Conservation (phyloP, 768 basidiomycete species). For the Krasilnikovozyma curviuscula region DNA sequence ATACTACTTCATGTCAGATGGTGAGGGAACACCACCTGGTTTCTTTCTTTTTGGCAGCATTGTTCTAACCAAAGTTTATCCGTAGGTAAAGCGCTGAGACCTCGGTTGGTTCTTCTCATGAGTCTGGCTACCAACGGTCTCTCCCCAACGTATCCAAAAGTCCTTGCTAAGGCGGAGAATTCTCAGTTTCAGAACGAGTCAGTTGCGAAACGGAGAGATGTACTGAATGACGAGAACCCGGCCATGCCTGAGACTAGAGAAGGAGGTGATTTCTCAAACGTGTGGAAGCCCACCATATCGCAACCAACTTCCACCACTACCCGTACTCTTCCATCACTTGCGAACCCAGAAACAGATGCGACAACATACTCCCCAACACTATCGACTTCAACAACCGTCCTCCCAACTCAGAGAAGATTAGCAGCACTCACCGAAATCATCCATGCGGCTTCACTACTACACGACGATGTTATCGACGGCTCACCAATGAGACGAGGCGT, state of each 20-base stretch:
- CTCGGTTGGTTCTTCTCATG: constrained; percentile 73
- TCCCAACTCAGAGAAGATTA: constrained; percentile 77
- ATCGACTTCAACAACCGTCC: constrained; percentile 30
- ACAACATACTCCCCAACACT: constrained; percentile 26
- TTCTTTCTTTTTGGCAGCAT: constrained; percentile 73
- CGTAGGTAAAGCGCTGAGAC: constrained; percentile 68
- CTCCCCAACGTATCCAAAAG: constrained; percentile 37
- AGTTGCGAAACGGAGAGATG: constrained; percentile 41
- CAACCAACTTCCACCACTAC: constrained; percentile 32
- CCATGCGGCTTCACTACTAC: constrained; percentile 79
- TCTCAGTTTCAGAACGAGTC: neutral
- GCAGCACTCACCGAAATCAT: constrained; percentile 98
- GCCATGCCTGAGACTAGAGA: constrained; percentile 55
- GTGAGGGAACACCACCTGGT: constrained; percentile 71
- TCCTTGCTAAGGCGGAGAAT: constrained; percentile 16
- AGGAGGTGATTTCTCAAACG: constrained; percentile 43
- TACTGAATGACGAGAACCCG: constrained; percentile 81
- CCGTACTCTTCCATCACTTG: constrained; percentile 23
- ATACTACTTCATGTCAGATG: constrained; percentile 67
- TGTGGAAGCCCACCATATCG: constrained; percentile 18
- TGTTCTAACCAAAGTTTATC: too few species aligned
- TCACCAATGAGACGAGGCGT: constrained; percentile 50
- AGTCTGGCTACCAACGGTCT: constrained; percentile 84
- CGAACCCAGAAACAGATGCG: constrained; percentile 12
- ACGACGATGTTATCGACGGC: constrained; percentile 71